Conservation (phyloP, 345 rosid genomes). For the Citrus mangshanensis region DNA sequence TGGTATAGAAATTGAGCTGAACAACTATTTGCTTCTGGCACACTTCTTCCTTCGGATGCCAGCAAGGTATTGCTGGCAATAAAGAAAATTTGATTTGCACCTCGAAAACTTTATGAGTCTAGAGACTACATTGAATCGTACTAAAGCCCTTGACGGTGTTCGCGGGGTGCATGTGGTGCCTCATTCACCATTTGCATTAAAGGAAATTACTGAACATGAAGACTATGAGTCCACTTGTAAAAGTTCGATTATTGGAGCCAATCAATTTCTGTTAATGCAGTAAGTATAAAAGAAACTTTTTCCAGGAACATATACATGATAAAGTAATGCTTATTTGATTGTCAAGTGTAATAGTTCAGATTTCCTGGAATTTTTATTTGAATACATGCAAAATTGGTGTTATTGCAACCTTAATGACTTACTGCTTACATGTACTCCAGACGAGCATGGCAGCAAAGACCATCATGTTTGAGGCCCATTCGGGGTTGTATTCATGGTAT, state of each 20-base stretch:
- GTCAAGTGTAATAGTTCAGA: neutral
- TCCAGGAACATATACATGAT: neutral
- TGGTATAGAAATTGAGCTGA: slow-evolving; percentile 19
- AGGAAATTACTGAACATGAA: slow-evolving; percentile 44
- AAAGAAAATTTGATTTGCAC: slow-evolving; percentile 8
- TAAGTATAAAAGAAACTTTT: slow-evolving; percentile 28
- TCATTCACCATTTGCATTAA: slow-evolving; percentile 60
- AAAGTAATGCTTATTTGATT: neutral
- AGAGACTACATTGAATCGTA: slow-evolving; percentile 32
- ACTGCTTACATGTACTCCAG: slow-evolving; percentile 35
- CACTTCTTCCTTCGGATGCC: slow-evolving; percentile 25
- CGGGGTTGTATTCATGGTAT: slow-evolving; percentile 56
- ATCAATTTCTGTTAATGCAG: slow-evolving; percentile 60
- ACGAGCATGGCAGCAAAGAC: slow-evolving; percentile 91
- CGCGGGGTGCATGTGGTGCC: slow-evolving; percentile 73
- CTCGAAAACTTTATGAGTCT: slow-evolving; percentile 46
- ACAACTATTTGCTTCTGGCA: slow-evolving; percentile 16
- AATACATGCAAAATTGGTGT: neutral
- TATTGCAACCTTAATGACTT: neutral
- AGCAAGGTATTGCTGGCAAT: slow-evolving; percentile 49
- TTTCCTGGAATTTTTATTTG: neutral
- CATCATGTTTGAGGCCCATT: slow-evolving; percentile 83
- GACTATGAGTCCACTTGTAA: slow-evolving; percentile 38
- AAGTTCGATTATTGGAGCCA: slow-evolving; percentile 38
- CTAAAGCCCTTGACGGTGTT: slow-evolving; percentile 67